Evolutionary conservation across 1,284 basidiomycete species (phyloP).

Genomic region (Athelia psychrophila): DNA sequence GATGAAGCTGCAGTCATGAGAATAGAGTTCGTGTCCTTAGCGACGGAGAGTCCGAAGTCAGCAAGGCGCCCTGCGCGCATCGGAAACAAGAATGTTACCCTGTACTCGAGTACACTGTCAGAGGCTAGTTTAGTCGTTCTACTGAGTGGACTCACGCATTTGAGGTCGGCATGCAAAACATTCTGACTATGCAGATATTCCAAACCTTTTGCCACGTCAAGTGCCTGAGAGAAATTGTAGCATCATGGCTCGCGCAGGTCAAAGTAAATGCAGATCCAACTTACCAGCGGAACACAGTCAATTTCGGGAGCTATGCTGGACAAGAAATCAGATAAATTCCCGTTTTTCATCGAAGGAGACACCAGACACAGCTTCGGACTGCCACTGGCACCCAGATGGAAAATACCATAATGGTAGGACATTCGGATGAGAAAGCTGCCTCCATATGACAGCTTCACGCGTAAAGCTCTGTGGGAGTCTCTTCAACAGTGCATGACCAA

Average conservation of each 20-base stretch:
- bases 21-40: not conserved
- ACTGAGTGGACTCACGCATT: not conserved
- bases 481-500: not conserved
- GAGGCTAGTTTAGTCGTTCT: not conserved
- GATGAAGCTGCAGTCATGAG: not conserved
- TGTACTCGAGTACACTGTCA: not conserved
- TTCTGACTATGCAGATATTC: slow-evolving; percentile 1
- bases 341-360: no score
- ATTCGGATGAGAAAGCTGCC: slow-evolving; percentile 8
- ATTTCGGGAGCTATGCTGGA: not conserved
- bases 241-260: not conserved
- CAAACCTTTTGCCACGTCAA: not conserved
- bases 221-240: not conserved
- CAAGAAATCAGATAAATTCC: no score
- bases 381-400: no score
- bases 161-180: not conserved
- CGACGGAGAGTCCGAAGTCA: not conserved
- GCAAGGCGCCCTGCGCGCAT: not conserved
- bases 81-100: not conserved
- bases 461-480: slow-evolving; percentile 2
- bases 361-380: no score
- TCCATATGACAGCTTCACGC: slow-evolving; percentile 9
- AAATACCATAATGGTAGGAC: slow-evolving; percentile 9
- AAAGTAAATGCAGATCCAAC: not conserved
- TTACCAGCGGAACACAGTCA: not conserved